A percentile compares a stretch with the other conserved stretches of the same genome.
These are phyloP conservation scores for Myochromella boudieri DNA, from an alignment of 768 basidiomycete genomes.

Conservation along the genomic window DNA sequence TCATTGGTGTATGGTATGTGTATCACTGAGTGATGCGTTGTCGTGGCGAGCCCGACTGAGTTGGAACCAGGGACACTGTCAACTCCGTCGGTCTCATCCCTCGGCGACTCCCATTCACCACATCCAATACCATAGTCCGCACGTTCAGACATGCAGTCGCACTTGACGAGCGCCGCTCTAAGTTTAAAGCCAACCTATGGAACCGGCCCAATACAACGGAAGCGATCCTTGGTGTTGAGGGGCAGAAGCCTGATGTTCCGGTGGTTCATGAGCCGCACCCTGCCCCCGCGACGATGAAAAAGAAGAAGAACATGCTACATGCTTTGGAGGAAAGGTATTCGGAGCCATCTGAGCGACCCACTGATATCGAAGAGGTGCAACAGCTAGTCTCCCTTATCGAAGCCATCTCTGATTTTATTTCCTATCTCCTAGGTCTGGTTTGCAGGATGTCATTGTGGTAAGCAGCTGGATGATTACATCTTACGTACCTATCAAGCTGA, in stretches of 20 bases:
- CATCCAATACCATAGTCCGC: constrained; percentile 40
- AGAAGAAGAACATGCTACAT: constrained; percentile 8
- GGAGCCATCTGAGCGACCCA: constrained; percentile 17
- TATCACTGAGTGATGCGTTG: not conserved
- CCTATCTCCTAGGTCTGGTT: constrained; percentile 41
- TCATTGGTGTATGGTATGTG: constrained; percentile 49
- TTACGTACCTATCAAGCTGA: not conserved
- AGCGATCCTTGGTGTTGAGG: constrained; percentile 26
- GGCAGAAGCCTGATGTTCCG: constrained; percentile 11
- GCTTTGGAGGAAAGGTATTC: constrained; percentile 28
- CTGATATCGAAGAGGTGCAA: constrained; percentile 39
- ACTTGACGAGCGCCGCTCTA: constrained; percentile 49
- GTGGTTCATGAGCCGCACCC: not conserved
- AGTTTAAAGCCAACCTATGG: constrained; percentile 43
- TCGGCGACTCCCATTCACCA: constrained; percentile 43
- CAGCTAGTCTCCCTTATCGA: too few species aligned
- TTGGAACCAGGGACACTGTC: constrained; percentile 47
- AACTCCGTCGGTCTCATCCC: constrained; percentile 46
- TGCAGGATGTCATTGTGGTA: constrained; percentile 37
- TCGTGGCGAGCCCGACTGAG: not conserved
- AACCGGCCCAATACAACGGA: constrained; percentile 30
- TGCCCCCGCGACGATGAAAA: not conserved
- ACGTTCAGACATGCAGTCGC: constrained; percentile 50
- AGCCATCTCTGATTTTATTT: not conserved
- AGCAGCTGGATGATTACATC: not conserved